Percentiles rank a stretch among this genome's conserved stretches.
Evolutionary conservation across 2,329 filamentous ascomycete genomes (phyloP).

Genomic region (Leptosphaerulina australis): DNA sequence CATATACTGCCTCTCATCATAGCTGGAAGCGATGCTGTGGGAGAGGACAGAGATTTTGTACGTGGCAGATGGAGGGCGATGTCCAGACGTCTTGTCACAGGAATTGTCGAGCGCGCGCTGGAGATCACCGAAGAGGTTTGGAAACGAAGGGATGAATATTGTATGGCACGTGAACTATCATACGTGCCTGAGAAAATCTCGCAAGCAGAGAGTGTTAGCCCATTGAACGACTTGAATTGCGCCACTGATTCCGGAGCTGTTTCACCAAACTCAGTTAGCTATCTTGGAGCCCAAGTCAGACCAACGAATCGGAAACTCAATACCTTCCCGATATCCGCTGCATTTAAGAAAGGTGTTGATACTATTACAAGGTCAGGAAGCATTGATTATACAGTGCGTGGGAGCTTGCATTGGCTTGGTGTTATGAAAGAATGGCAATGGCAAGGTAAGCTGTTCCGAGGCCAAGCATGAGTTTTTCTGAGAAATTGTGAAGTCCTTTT

Average conservation of each 20-base stretch:
- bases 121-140: constrained; percentile 70
- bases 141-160: constrained; percentile 64
- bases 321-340: constrained; percentile 45
- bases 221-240: constrained; percentile 11
- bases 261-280: constrained; percentile 10
- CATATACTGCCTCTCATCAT: constrained; percentile 71
- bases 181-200: background rate
- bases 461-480: background rate
- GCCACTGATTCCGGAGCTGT: constrained; percentile 14
- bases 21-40: constrained; percentile 67
- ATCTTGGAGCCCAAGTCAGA: constrained; percentile 3
- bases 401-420: constrained; percentile 69
- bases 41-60: constrained; percentile 68
- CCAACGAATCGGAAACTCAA: constrained; percentile 11
- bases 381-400: constrained; percentile 66
- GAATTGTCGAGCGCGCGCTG: constrained; percentile 67
- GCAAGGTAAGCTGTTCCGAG: constrained; percentile 62
- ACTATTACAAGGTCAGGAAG: constrained; percentile 55
- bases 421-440: constrained; percentile 73
- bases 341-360: constrained; percentile 37
- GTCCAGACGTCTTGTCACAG: constrained; percentile 65
- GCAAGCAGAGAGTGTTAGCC: background rate
- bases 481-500: background rate
- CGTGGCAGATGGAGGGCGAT: constrained; percentile 66
- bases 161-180: constrained; percentile 36